A percentile compares a stretch with the other conserved stretches of the same genome.
Evolutionary conservation across 768 basidiomycete genomes (phyloP).

Genomic region (Naganishia randhawae): DNA sequence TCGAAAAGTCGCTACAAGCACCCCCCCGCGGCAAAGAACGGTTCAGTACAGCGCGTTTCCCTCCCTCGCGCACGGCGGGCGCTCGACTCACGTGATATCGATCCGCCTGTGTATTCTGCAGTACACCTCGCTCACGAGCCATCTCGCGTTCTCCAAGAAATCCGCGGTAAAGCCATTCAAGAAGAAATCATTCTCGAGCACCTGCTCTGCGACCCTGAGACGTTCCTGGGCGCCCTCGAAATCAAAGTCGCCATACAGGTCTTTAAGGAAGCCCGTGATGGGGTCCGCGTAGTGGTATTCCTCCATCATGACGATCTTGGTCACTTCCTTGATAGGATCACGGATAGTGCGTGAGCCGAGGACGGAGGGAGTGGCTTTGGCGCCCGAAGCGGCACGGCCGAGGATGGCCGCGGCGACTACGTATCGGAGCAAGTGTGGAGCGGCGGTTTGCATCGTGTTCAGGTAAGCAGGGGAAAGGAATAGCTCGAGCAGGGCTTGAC

Average conservation of each 20-base stretch:
- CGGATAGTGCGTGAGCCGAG: constrained; percentile 64
- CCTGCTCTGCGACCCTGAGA: constrained; percentile 63
- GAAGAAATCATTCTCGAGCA: constrained; percentile 92
- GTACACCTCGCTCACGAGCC: constrained; percentile 93
- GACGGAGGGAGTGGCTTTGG: constrained; percentile 41
- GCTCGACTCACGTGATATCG: constrained; percentile 50
- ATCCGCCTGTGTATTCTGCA: constrained; percentile 84
- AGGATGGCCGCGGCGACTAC: constrained; percentile 88
- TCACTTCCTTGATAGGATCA: constrained; percentile 82
- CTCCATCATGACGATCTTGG: constrained; percentile 89
- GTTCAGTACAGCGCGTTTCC: not conserved
- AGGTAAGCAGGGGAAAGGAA: constrained; percentile 96
- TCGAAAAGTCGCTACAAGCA: constrained; percentile 71
- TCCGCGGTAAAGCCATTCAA: constrained; percentile 82
- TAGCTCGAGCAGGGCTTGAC: constrained; percentile 86
- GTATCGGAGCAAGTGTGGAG: constrained; percentile 91
- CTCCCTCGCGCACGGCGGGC: not conserved
- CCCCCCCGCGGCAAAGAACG: not conserved
- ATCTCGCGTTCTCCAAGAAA: constrained; percentile 93
- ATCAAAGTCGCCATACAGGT: constrained; percentile 91
- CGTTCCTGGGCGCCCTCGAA: constrained; percentile 89
- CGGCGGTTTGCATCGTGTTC: constrained; percentile 95
- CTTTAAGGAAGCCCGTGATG: constrained; percentile 85
- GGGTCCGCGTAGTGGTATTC: constrained; percentile 95
- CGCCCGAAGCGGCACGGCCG: constrained; percentile 60